These are phyloP conservation scores for Alternaria longipes DNA, from an alignment of 2,329 filamentous ascomycete species.

Conservation along the genomic window DNA sequence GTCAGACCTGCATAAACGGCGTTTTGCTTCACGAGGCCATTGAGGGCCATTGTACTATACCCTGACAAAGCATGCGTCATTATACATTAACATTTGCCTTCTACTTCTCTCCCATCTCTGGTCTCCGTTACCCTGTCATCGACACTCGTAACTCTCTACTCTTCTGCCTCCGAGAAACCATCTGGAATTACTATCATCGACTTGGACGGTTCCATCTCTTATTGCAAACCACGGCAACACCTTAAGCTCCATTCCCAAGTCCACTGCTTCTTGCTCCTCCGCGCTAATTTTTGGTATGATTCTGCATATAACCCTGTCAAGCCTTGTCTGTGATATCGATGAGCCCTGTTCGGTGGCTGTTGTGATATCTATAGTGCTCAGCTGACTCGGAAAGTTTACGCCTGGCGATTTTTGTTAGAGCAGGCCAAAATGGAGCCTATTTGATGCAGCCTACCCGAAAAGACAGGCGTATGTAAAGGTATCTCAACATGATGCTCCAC, in stretches of 20 bases:
- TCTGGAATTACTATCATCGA: constrained; percentile 36
- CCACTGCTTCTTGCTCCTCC: constrained; percentile 24
- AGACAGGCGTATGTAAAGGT: too few relatives aligned
- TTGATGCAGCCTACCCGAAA: too few relatives aligned
- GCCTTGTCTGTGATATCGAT: constrained; percentile 23
- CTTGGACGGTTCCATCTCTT: constrained; percentile 43
- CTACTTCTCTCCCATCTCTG: not conserved
- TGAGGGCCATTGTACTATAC: constrained; percentile 26
- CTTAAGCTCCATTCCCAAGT: constrained; percentile 11
- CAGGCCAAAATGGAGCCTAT: too few relatives aligned
- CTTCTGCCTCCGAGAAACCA: constrained; percentile 46
- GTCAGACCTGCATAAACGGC: constrained; percentile 39
- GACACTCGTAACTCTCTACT: constrained; percentile 50
- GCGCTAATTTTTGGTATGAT: constrained; percentile 23
- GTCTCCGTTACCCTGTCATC: constrained; percentile 14
- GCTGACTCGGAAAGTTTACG: constrained; percentile 3
- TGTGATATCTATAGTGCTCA: constrained; percentile 26
- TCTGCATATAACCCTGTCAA: constrained; percentile 31
- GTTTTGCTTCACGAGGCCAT: constrained; percentile 19
- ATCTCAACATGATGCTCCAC: not conserved
- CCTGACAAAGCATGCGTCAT: constrained; percentile 16
- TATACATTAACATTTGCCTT: constrained; percentile 2
- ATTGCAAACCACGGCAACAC: constrained; percentile 40
- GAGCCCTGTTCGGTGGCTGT: constrained; percentile 14
- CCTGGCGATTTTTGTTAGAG: too few relatives aligned